Percentiles rank a stretch among this genome's conserved stretches.
phyloP scores from a whole-genome alignment of 2,329 filamentous ascomycete species.

The Thelonectria rubi region DNA sequence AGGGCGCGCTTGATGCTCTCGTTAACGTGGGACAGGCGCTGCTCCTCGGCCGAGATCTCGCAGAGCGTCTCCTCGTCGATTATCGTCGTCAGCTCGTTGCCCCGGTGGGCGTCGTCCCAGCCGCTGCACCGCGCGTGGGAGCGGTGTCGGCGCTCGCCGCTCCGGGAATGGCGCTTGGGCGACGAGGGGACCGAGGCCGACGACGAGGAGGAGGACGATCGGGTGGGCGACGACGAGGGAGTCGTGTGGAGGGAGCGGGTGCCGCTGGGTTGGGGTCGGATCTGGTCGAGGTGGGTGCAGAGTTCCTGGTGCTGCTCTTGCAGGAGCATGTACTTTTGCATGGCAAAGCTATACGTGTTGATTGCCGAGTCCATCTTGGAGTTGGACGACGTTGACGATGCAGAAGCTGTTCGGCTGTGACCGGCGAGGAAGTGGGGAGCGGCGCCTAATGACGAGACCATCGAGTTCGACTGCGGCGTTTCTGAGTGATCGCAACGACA shows the following conservation, averaged over 20 bases:
- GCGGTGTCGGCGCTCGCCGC: constrained; percentile 42
- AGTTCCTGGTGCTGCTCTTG: constrained; percentile 65
- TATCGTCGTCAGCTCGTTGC: constrained; percentile 51
- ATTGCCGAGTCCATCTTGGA: constrained; percentile 43
- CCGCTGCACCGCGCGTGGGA: constrained; percentile 47
- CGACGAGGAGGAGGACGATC: constrained; percentile 61
- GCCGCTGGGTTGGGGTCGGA: constrained; percentile 53
- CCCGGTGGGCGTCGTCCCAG: constrained; percentile 41
- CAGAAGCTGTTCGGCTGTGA: constrained; percentile 36
- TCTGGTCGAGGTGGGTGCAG: constrained; percentile 59
- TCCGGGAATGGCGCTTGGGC: constrained; percentile 54
- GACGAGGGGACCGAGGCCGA: constrained; percentile 54
- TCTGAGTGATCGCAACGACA: not conserved
- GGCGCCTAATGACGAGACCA: constrained; percentile 47
- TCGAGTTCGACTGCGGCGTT: constrained; percentile 38
- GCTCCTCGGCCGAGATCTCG: constrained; percentile 62
- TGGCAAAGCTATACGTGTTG: constrained; percentile 55
- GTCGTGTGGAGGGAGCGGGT: constrained; percentile 55
- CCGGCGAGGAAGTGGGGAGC: constrained; percentile 40
- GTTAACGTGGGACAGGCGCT: constrained; percentile 64
- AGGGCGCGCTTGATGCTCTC: constrained; percentile 69
- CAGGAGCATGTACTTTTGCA: constrained; percentile 64
- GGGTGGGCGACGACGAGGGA: constrained; percentile 67
- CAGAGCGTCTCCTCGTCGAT: constrained; percentile 58
- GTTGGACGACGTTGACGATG: constrained; percentile 32